Conservation (phyloP, 768 basidiomycete genomes). For the Auriscalpium vulgare region DNA sequence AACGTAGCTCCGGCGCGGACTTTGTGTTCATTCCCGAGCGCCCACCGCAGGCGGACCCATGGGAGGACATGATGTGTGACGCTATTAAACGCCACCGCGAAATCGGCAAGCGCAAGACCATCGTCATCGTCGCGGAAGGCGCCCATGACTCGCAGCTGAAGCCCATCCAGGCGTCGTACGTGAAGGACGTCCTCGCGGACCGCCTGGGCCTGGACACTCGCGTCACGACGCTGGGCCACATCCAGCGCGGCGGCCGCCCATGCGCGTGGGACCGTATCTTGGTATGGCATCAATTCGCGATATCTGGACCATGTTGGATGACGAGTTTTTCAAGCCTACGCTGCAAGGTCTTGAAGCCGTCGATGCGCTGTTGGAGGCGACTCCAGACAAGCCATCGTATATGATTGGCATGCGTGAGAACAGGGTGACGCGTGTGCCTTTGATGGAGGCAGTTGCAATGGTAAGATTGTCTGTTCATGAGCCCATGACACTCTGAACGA, state of each 20-base stretch:
- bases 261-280: slow-evolving; percentile 90
- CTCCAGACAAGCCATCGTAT: slow-evolving; percentile 86
- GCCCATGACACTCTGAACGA: not conserved
- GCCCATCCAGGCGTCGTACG: slow-evolving; percentile 85
- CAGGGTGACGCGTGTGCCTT: slow-evolving; percentile 85
- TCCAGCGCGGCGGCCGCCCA: slow-evolving; percentile 89
- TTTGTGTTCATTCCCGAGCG: slow-evolving; percentile 97
- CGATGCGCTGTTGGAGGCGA: slow-evolving; percentile 76
- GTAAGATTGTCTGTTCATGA: slow-evolving; percentile 28
- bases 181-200: slow-evolving; percentile 84
- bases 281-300: slow-evolving; percentile 38
- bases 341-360: slow-evolving; percentile 95
- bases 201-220: slow-evolving; percentile 88
- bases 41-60: slow-evolving; percentile 69
- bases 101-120: slow-evolving; percentile 93
- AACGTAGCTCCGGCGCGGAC: slow-evolving; percentile 75
- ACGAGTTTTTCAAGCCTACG: slow-evolving; percentile 55
- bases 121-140: slow-evolving; percentile 97
- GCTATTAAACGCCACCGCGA: slow-evolving; percentile 77
- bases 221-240: slow-evolving; percentile 95
- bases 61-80: slow-evolving; percentile 91
- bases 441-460: slow-evolving; percentile 90
- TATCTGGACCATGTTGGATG: not conserved
- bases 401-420: slow-evolving; percentile 97
- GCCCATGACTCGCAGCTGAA: slow-evolving; percentile 83